These are phyloP conservation scores for Plantago lanceolata DNA, from an alignment of 305 asterid species.

Conservation along the genomic window DNA sequence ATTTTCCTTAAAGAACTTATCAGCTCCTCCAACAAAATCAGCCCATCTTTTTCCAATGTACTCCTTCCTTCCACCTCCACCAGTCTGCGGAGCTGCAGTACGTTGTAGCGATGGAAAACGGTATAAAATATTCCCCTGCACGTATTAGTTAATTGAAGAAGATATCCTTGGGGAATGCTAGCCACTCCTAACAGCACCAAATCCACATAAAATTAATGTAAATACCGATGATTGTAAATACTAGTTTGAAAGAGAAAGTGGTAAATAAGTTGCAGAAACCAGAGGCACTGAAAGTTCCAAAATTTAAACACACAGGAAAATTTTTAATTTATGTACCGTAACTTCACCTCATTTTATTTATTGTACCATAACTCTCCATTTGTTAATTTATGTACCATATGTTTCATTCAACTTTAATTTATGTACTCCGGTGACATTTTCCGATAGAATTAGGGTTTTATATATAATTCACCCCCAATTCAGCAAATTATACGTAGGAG, in stretches of 20 bases:
- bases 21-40: conserved; percentile 63
- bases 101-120: conserved; percentile 97
- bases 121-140: conserved; percentile 94
- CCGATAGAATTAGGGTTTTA: no score
- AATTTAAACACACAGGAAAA: no score
- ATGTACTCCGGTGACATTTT: no score
- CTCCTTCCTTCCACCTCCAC: conserved; percentile 69
- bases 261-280: conserved; percentile 7
- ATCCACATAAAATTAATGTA: neutral
- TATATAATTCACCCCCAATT: no score
- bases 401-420: no score
- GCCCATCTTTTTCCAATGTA: conserved; percentile 70
- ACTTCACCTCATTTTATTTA: no score
- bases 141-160: neutral
- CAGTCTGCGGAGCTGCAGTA: conserved; percentile 70
- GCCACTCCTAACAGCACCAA: neutral
- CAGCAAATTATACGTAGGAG: no score
- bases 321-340: no score
- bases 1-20: conserved; percentile 69
- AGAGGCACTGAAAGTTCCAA: neutral
- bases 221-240: conserved; percentile 1
- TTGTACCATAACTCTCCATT: no score
- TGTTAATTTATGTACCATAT: no score
- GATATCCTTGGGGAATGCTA: neutral
- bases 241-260: conserved; percentile 9